phyloP scores from a whole-genome alignment of 768 basidiomycete genomes.

The Hysterangium stoloniferum region DNA sequence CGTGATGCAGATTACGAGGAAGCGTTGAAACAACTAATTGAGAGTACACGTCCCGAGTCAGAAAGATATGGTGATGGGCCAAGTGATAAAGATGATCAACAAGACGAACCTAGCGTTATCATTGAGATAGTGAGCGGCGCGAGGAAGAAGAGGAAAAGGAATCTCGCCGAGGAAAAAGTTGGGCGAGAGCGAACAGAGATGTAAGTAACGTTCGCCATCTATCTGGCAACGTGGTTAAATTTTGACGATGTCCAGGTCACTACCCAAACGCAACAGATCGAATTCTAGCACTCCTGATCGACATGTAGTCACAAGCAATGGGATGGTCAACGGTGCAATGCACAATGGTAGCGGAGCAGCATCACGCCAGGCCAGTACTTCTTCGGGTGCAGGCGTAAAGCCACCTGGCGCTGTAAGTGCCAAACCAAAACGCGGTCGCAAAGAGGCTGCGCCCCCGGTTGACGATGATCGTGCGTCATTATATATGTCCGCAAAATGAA shows the following conservation, averaged over 20 bases:
- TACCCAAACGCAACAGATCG: slow-evolving; percentile 9
- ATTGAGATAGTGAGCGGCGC: slow-evolving; percentile 34
- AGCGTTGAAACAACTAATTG: slow-evolving; percentile 46
- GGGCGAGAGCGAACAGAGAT: too few relatives aligned
- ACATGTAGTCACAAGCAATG: slow-evolving; percentile 1
- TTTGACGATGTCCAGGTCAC: too few relatives aligned
- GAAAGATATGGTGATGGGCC: slow-evolving; percentile 13
- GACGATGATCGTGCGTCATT: slow-evolving; percentile 2
- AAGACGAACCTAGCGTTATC: slow-evolving; percentile 28
- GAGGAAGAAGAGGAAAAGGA: slow-evolving; percentile 67
- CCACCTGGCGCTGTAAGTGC: too few relatives aligned
- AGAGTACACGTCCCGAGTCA: slow-evolving; percentile 25
- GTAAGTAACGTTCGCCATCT: too few relatives aligned
- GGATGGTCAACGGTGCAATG: background rate
- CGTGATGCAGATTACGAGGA: slow-evolving; percentile 92
- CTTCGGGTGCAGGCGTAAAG: background rate
- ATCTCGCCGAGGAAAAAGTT: slow-evolving; percentile 13
- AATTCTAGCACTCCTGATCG: slow-evolving; percentile 11
- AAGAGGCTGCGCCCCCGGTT: background rate
- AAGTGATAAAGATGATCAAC: slow-evolving; percentile 25
- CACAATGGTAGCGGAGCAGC: background rate
- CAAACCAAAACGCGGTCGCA: slow-evolving; percentile 3
- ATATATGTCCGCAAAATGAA: background rate
- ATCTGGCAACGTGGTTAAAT: too few relatives aligned
- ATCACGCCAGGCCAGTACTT: slow-evolving; percentile 2